Conservation (phyloP, 129 eudicot genomes). For the Cynara cardunculus region DNA sequence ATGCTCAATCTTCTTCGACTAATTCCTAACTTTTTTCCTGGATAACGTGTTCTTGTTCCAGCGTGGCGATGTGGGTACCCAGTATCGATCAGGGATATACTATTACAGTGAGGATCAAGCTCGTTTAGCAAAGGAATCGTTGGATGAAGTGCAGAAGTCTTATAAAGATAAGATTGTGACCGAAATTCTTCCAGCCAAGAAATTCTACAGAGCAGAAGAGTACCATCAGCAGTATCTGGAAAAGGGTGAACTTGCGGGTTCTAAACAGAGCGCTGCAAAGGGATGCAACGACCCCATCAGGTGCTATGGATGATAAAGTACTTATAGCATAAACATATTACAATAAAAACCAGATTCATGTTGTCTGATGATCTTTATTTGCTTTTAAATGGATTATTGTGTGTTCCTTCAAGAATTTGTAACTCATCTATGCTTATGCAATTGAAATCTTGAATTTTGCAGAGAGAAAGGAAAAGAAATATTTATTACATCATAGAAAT, state of each 20-base stretch:
- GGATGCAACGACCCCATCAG: slow-evolving; percentile 87
- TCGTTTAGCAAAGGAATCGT: slow-evolving; percentile 55
- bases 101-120: slow-evolving; percentile 64
- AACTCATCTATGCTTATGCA: background rate
- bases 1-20: background rate
- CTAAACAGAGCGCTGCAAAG: slow-evolving; percentile 73
- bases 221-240: slow-evolving; percentile 93
- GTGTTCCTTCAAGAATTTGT: slow-evolving; percentile 6
- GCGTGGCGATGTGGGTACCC: slow-evolving; percentile 83
- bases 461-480: slow-evolving; percentile 3
- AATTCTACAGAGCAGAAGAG: slow-evolving; percentile 84
- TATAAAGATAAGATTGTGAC: slow-evolving; percentile 48
- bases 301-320: slow-evolving; percentile 66
- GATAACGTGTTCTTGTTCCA: slow-evolving; percentile 13
- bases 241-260: slow-evolving; percentile 63
- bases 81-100: slow-evolving; percentile 93
- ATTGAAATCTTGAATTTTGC: background rate
- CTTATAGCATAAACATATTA: background rate
- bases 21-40: background rate
- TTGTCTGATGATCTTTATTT: slow-evolving; percentile 5
- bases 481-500: slow-evolving; percentile 25
- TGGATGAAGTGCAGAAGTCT: slow-evolving; percentile 56
- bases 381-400: background rate
- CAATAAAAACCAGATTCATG: slow-evolving; percentile 20
- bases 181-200: slow-evolving; percentile 89